Base-by-base conservation (phyloP, 306 rosid species). In the Trifolium dubium region DNA sequence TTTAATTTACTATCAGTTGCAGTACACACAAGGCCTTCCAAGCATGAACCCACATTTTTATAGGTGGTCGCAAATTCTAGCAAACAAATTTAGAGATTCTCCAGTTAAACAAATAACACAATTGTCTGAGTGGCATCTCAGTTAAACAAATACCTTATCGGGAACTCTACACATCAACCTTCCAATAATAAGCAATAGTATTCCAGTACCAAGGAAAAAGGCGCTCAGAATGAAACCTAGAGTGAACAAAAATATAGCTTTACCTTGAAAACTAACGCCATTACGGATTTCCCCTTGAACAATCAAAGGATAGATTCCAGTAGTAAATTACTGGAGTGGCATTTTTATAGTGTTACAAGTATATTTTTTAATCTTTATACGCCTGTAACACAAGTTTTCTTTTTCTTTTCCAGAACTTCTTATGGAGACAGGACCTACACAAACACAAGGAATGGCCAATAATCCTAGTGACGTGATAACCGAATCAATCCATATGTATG, bases 321-420 rank as follows among this genome's bases (percentile, higher is more conserved):
- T 89, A 91, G 75, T 97, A 93, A 51, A 97, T 93, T 70, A 91
- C 79, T 5, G 98, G 96, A 50, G 96, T 91, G 83, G 89, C 90
- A 75, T 23, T 23, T 23, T 23, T 23, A 23, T 23, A 23, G 23
- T 0, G 23, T 1, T 23, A 23, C 23, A 23, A 23, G 23, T 23
- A 23, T 23, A 23, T 23, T 23, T 1, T 23, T 23, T 60, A 60
- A 14, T 60, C 60, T 79, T 71, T 35, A 55, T 35, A 40, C 67
- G 65, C 63, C 77, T 59, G 10, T 59, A 12, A 37, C 19, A 64
- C 56, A 29, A 32, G 44, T 76, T 70, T 66, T 64, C 23, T 23
- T 23, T 23, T 23, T 23, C 23, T 23, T 77, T 82, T 81, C 80
- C 91, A 91, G 98, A 91, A 69, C 77, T 89, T 17, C 64, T 91